These are phyloP conservation scores for Acer yangbiense DNA, from an alignment of 345 rosid genomes.

Conservation along the genomic window DNA sequence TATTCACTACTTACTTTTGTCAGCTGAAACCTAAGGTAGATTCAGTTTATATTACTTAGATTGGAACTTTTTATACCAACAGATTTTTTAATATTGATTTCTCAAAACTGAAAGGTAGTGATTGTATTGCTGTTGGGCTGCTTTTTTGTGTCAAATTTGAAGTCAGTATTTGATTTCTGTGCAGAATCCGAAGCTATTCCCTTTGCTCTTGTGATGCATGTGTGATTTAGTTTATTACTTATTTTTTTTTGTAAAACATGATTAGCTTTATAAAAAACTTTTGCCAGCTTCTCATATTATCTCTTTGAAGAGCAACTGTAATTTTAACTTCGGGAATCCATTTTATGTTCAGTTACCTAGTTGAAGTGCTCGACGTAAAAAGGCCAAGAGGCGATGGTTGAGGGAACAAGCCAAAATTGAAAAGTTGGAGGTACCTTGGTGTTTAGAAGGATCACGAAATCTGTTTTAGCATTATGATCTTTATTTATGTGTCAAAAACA, in stretches of 20 bases:
- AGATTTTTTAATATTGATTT: too few relatives aligned
- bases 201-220: neutral
- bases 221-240: neutral
- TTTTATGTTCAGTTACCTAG: slow-evolving; percentile 61
- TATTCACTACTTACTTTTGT: too few relatives aligned
- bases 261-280: too few relatives aligned
- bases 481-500: slow-evolving; percentile 16
- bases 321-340: slow-evolving; percentile 24
- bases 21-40: too few relatives aligned
- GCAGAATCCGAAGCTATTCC: neutral
- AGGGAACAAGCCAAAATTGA: slow-evolving; percentile 64
- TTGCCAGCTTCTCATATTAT: slow-evolving; percentile 8
- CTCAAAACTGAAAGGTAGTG: too few relatives aligned
- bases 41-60: too few relatives aligned
- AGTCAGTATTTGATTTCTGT: neutral
- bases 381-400: slow-evolving; percentile 78
- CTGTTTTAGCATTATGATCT: slow-evolving; percentile 4
- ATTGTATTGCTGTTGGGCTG: too few relatives aligned
- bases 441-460: slow-evolving; percentile 5
- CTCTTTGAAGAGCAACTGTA: slow-evolving; percentile 14
- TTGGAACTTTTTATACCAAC: too few relatives aligned
- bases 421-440: slow-evolving; percentile 57
- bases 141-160: neutral
- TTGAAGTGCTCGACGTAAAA: slow-evolving; percentile 92
- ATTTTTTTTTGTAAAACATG: neutral